phyloP scores from a whole-genome alignment of 129 eudicot species.

The Pittosporum tobira region DNA sequence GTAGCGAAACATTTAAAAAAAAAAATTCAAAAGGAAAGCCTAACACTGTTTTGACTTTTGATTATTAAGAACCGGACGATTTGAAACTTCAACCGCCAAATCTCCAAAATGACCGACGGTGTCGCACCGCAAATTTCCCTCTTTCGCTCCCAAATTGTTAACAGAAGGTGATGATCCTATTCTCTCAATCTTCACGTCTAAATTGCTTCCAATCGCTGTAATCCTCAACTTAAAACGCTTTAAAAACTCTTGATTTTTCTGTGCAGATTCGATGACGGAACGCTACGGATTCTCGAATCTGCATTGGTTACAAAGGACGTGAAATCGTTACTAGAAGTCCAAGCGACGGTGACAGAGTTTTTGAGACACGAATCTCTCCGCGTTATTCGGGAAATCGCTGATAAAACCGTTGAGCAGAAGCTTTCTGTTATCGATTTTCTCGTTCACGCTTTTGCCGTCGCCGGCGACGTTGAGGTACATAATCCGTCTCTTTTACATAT shows the following conservation, averaged over 20 bases:
- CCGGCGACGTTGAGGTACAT: conserved; percentile 57
- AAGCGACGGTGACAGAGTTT: conserved; percentile 38
- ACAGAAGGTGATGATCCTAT: conserved; percentile 31
- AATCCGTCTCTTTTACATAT: not conserved
- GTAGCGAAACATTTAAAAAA: not conserved
- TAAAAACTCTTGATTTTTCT: not conserved
- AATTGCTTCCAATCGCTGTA: not conserved
- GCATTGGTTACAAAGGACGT: conserved; percentile 43
- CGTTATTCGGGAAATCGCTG: conserved; percentile 39
- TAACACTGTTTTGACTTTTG: not conserved
- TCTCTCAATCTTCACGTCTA: not conserved
- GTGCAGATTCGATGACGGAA: conserved; percentile 52
- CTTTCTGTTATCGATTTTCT: conserved; percentile 54
- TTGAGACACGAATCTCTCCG: conserved; percentile 49
- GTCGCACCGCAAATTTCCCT: conserved; percentile 43
- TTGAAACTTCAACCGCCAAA: conserved; percentile 4
- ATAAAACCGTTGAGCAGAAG: conserved; percentile 48
- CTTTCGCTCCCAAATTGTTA: conserved; percentile 45
- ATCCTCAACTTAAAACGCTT: not conserved
- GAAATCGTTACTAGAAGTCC: conserved; percentile 33
- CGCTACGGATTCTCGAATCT: conserved; percentile 50
- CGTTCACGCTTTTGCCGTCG: conserved; percentile 54
- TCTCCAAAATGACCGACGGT: conserved; percentile 25
- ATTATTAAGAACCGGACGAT: not conserved
- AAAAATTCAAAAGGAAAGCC: too few species aligned